Percentiles rank a stretch among this genome's conserved stretches.
Conservation (phyloP, 495 filamentous ascomycete species). For the Oleoguttula mirabilis region DNA sequence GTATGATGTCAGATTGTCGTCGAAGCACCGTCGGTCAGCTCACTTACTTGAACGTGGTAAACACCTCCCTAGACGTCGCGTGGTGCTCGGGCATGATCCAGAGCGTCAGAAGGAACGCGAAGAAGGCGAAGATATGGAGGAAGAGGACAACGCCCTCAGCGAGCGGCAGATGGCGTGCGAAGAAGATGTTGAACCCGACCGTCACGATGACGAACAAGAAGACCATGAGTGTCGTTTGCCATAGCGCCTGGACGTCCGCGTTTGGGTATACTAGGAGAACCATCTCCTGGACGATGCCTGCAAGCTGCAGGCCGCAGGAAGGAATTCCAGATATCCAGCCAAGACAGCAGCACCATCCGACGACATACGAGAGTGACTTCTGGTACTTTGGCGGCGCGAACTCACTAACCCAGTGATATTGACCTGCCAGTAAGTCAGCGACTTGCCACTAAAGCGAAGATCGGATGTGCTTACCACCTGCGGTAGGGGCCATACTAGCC, state of each 20-base stretch:
- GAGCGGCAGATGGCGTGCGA: conserved; percentile 23
- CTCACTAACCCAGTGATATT: conserved; percentile 42
- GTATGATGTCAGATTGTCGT: not conserved
- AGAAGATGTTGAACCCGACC: conserved; percentile 26
- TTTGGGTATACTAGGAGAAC: conserved; percentile 29
- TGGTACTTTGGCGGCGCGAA: conserved; percentile 30
- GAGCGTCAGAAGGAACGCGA: conserved; percentile 25
- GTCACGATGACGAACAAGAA: conserved; percentile 20
- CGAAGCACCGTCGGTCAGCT: not conserved
- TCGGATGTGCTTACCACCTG: conserved; percentile 24
- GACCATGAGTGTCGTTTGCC: conserved; percentile 26
- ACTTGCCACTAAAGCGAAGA: too few relatives aligned
- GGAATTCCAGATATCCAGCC: conserved; percentile 33
- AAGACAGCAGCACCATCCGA: conserved; percentile 30
- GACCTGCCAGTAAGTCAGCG: too few relatives aligned
- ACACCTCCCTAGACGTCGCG: conserved; percentile 20
- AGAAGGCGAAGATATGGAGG: conserved; percentile 27
- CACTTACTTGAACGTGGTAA: conserved; percentile 18
- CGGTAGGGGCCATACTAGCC: conserved; percentile 22
- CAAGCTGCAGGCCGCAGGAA: conserved; percentile 29
- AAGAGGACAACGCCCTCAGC: conserved; percentile 26
- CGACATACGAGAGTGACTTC: conserved; percentile 36
- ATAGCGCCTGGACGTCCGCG: conserved; percentile 19
- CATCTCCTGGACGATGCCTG: conserved; percentile 35
- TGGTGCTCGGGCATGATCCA: conserved; percentile 22